A percentile compares a stretch with the other conserved stretches of the same genome.
phyloP scores from a whole-genome alignment of 805 yeast species.

The Saturnispora gosingensis region DNA sequence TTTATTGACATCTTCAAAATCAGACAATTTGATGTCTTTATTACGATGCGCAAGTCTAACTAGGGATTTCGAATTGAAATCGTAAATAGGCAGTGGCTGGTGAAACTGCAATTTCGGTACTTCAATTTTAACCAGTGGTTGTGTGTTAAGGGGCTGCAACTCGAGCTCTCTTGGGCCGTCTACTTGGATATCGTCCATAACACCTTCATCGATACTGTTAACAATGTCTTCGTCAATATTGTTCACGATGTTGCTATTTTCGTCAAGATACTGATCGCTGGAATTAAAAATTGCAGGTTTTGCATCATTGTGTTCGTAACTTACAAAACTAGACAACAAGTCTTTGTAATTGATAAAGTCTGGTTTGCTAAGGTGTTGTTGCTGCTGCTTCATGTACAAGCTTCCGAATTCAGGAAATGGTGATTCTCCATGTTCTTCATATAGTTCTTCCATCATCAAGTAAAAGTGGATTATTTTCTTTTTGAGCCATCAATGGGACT shows the following conservation, averaged over 20 bases:
- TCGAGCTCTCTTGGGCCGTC: not conserved
- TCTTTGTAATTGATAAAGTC: not conserved
- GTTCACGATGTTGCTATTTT: not conserved
- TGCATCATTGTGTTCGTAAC: not conserved
- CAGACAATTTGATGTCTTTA: constrained; percentile 8
- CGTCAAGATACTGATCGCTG: not conserved
- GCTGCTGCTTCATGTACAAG: not conserved
- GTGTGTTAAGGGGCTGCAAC: not conserved
- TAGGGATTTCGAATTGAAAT: not conserved
- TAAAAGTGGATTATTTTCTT: not conserved
- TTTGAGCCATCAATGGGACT: not conserved
- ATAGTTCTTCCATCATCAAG: not conserved
- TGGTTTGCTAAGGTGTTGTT: not conserved
- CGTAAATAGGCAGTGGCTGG: not conserved
- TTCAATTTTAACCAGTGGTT: not conserved
- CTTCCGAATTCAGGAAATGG: not conserved
- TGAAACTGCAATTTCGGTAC: constrained; percentile 2
- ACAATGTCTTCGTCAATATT: not conserved
- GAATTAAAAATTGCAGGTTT: not conserved
- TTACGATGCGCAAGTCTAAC: constrained; percentile 11
- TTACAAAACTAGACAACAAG: not conserved
- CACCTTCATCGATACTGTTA: not conserved
- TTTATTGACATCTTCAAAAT: constrained; percentile 3
- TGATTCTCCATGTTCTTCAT: not conserved
- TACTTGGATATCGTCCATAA: not conserved